Conservation (phyloP, 2,329 filamentous ascomycete species). For the Aspergillus sp. region DNA sequence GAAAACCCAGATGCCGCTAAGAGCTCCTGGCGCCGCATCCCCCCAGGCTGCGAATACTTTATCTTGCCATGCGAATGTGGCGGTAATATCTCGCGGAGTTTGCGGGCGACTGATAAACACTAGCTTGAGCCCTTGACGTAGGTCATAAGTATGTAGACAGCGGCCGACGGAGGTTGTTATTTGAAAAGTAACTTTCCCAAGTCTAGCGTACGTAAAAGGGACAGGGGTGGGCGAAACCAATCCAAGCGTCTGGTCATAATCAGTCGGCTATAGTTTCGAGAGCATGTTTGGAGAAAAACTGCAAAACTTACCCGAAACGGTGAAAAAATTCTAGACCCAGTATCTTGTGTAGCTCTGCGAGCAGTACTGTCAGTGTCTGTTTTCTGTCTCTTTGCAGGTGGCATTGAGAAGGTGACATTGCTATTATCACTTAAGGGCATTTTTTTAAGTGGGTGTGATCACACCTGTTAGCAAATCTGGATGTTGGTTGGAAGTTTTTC, state of each 20-base stretch:
- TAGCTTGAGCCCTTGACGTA: conserved; percentile 84
- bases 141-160: conserved; percentile 91
- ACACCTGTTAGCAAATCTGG: not conserved
- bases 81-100: conserved; percentile 81
- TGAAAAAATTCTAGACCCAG: conserved; percentile 80
- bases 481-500: not conserved
- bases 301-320: conserved; percentile 71
- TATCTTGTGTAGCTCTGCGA: conserved; percentile 42
- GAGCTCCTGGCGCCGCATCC: conserved; percentile 42
- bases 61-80: conserved; percentile 83
- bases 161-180: conserved; percentile 92
- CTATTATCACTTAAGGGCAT: conserved; percentile 51
- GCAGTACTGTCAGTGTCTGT: conserved; percentile 43
- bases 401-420: conserved; percentile 56
- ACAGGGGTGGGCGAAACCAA: conserved; percentile 87
- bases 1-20: conserved; percentile 80
- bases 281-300: not conserved
- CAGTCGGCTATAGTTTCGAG: not conserved
- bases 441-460: not conserved
- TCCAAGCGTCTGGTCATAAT: conserved; percentile 70
- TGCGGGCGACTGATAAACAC: conserved; percentile 91
- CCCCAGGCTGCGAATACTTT: conserved; percentile 90
- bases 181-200: conserved; percentile 94
- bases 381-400: conserved; percentile 76
- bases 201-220: conserved; percentile 82